Conservation (phyloP, 371 early-diverging fungal genomes). For the Mucor lusitanicus region DNA sequence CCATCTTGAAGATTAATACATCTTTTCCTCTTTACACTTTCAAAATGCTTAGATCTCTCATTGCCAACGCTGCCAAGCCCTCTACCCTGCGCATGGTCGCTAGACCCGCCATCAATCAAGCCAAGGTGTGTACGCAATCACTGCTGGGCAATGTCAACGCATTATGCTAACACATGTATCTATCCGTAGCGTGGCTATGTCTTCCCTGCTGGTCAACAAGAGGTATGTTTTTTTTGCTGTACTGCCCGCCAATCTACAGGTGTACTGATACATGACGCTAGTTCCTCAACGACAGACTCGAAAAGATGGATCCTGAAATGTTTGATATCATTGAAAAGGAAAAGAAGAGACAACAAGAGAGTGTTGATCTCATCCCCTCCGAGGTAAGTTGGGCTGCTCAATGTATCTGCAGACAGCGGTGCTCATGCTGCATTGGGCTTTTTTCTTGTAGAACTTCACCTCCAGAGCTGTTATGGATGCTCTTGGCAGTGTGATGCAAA, state of each 20-base stretch:
- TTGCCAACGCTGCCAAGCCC: constrained; percentile 22
- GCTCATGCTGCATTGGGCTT: not conserved
- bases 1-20: constrained; percentile 7
- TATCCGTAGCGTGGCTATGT: constrained; percentile 54
- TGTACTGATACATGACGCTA: constrained; percentile 9
- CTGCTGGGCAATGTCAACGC: not conserved
- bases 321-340: constrained; percentile 94
- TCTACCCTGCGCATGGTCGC: constrained; percentile 21
- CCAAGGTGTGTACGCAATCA: constrained; percentile 20
- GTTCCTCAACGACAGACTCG: constrained; percentile 71
- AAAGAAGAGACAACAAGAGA: constrained; percentile 95
- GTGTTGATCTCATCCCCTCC: constrained; percentile 95
- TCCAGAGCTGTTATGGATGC: constrained; percentile 97
- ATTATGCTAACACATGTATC: not conserved
- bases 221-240: constrained; percentile 31
- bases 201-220: constrained; percentile 66
- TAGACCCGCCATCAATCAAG: constrained; percentile 27
- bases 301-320: constrained; percentile 90
- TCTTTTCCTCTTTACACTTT: constrained; percentile 2
- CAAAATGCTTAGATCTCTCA: constrained; percentile 42
- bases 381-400: constrained; percentile 61
- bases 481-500: constrained; percentile 97
- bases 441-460: constrained; percentile 98
- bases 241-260: not conserved
- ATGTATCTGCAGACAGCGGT: not conserved